A percentile compares a stretch with the other conserved stretches of the same genome.
Conservation (phyloP, 2,329 filamentous ascomycete genomes). For the Epichloe glyceriae region DNA sequence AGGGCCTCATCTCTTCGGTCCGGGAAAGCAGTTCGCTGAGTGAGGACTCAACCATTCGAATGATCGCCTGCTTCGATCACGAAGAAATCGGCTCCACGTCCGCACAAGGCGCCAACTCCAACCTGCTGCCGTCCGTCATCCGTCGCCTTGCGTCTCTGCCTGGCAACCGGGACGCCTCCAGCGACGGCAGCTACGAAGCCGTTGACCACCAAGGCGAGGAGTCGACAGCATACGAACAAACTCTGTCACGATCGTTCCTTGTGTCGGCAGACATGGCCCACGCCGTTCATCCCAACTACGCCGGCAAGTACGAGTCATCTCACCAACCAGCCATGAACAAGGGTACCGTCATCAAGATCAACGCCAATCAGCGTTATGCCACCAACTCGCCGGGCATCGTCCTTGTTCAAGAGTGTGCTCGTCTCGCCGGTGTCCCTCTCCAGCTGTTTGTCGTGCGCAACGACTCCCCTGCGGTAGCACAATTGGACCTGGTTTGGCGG, state of each 20-base stretch:
- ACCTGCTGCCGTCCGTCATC: constrained; percentile 76
- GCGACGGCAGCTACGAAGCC: constrained; percentile 46
- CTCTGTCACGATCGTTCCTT: constrained; percentile 79
- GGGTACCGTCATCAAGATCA: constrained; percentile 93
- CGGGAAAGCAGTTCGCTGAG: constrained; percentile 51
- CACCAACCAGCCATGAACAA: constrained; percentile 94
- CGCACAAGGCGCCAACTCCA: constrained; percentile 87
- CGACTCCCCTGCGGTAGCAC: constrained; percentile 92
- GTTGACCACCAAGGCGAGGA: constrained; percentile 48
- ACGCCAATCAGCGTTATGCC: constrained; percentile 92
- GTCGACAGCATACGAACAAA: constrained; percentile 84
- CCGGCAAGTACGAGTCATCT: constrained; percentile 77
- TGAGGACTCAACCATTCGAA: constrained; percentile 66
- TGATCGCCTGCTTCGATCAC: constrained; percentile 94
- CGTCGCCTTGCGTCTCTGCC: constrained; percentile 75
- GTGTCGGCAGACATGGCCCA: constrained; percentile 97
- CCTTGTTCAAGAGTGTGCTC: constrained; percentile 76
- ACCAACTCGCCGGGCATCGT: constrained; percentile 95
- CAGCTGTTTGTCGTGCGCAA: constrained; percentile 96
- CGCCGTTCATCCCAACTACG: constrained; percentile 89
- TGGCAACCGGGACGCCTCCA: constrained; percentile 49
- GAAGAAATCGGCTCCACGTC: constrained; percentile 92
- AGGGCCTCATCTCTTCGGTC: constrained; percentile 73
- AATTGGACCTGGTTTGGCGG: constrained; percentile 92
- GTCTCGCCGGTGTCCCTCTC: constrained; percentile 62